These are phyloP conservation scores for Discostella pseudostelligera DNA, from an alignment of 108 stramenopile species.

Conservation along the genomic window DNA sequence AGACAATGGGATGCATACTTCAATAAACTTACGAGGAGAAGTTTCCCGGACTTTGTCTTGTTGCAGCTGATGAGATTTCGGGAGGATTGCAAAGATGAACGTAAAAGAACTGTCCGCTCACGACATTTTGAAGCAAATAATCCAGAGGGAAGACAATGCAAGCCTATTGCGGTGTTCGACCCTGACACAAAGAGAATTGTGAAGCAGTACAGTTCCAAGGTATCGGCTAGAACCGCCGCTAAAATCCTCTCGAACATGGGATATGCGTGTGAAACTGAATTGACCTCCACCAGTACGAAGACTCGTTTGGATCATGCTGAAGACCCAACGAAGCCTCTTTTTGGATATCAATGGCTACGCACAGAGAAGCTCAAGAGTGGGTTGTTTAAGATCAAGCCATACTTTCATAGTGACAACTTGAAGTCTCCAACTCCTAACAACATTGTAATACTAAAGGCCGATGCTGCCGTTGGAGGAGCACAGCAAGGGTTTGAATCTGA, in stretches of 20 bases:
- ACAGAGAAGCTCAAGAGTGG: slow-evolving; percentile 56
- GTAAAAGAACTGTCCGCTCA: background rate
- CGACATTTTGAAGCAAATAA: slow-evolving; percentile 33
- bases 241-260: slow-evolving; percentile 45
- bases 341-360: slow-evolving; percentile 75
- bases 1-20: slow-evolving; percentile 46
- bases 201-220: slow-evolving; percentile 64
- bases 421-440: slow-evolving; percentile 21
- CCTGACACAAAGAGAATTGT: slow-evolving; percentile 64
- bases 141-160: slow-evolving; percentile 22
- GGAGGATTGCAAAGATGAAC: slow-evolving; percentile 21
- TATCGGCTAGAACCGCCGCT: slow-evolving; percentile 47
- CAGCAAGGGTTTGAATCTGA: slow-evolving; percentile 54
- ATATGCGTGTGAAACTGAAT: slow-evolving; percentile 56
- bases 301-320: slow-evolving; percentile 16
- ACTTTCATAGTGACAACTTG: slow-evolving; percentile 8
- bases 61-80: slow-evolving; percentile 43
- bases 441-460: slow-evolving; percentile 51
- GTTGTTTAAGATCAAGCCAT: slow-evolving; percentile 35
- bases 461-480: slow-evolving; percentile 41
- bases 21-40: slow-evolving; percentile 37
- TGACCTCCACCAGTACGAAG: slow-evolving; percentile 34
- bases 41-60: slow-evolving; percentile 47
- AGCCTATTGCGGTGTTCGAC: slow-evolving; percentile 71
- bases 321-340: slow-evolving; percentile 51